A percentile compares a stretch with the other conserved stretches of the same genome.
These are phyloP conservation scores for Nemania sp. DNA, from an alignment of 2,329 filamentous ascomycete genomes.

Conservation along the genomic window DNA sequence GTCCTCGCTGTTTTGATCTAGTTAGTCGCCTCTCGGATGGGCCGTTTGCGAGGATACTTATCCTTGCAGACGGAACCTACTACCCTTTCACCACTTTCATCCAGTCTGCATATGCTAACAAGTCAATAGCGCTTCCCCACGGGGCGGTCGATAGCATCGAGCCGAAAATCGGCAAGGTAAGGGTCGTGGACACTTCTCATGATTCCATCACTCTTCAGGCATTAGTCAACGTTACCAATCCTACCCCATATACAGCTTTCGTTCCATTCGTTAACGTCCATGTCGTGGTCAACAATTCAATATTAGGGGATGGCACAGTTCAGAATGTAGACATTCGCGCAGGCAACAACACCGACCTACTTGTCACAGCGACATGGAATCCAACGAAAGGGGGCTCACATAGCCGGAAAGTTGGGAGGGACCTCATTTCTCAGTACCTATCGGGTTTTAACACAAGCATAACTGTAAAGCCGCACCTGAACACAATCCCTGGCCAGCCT, in stretches of 20 bases:
- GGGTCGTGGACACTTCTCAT: constrained; percentile 77
- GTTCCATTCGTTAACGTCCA: constrained; percentile 86
- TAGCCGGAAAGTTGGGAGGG: constrained; percentile 72
- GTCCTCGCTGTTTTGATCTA: constrained; percentile 68
- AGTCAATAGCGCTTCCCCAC: constrained; percentile 66
- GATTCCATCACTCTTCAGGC: constrained; percentile 79
- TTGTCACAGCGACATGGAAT: constrained; percentile 79
- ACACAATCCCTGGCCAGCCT: constrained; percentile 80
- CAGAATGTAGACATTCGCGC: constrained; percentile 71
- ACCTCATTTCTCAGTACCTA: constrained; percentile 85
- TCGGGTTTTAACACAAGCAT: constrained; percentile 89
- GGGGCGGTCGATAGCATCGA: constrained; percentile 61
- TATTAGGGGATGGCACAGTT: constrained; percentile 80
- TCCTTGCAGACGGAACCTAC: constrained; percentile 40
- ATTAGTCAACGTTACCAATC: constrained; percentile 86
- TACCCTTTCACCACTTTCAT: constrained; percentile 37
- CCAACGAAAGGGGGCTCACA: constrained; percentile 73
- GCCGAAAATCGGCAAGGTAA: constrained; percentile 77
- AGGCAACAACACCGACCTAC: constrained; percentile 78
- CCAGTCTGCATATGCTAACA: constrained; percentile 51
- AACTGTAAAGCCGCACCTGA: constrained; percentile 76
- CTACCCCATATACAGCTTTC: constrained; percentile 83
- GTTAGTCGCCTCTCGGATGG: constrained; percentile 53
- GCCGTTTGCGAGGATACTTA: constrained; percentile 42
- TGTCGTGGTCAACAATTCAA: constrained; percentile 76